Evolutionary conservation across 441 rosid genomes (phyloP).

Genomic region (Brassica hybrid): DNA sequence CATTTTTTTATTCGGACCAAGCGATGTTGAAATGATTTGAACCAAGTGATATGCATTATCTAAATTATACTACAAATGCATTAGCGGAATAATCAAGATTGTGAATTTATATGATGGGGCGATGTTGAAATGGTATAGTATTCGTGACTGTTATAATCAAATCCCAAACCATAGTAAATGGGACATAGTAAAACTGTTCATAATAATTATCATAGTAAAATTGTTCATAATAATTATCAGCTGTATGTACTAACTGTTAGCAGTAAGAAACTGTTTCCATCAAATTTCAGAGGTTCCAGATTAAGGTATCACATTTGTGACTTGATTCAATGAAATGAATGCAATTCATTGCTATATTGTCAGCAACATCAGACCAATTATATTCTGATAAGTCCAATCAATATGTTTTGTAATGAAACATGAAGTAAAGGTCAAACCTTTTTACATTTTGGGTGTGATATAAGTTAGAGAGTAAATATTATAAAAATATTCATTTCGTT

Average conservation of each 20-base stretch:
- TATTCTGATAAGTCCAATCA: neutral
- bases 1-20: neutral
- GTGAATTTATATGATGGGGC: neutral
- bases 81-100: neutral
- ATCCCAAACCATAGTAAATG: slow-evolving; percentile 7
- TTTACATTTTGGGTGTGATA: neutral
- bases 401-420: neutral
- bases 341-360: neutral
- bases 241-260: slow-evolving; percentile 26
- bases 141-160: neutral
- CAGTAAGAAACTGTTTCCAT: slow-evolving; percentile 15
- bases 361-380: neutral
- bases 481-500: too few species aligned
- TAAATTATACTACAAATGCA: neutral
- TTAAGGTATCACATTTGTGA: slow-evolving; percentile 6
- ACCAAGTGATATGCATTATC: neutral
- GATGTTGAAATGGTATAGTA: neutral
- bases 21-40: neutral
- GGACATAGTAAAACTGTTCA: slow-evolving; percentile 17
- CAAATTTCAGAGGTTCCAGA: slow-evolving; percentile 18
- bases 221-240: slow-evolving; percentile 10
- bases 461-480: too few species aligned
- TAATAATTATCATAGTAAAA: slow-evolving; percentile 6
- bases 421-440: neutral
- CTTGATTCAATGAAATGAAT: slow-evolving; percentile 3